Percentiles rank a stretch among this genome's conserved stretches.
Evolutionary conservation across 2,329 filamentous ascomycete species (phyloP).

Genomic region (Sporothrix pseudoabietina): DNA sequence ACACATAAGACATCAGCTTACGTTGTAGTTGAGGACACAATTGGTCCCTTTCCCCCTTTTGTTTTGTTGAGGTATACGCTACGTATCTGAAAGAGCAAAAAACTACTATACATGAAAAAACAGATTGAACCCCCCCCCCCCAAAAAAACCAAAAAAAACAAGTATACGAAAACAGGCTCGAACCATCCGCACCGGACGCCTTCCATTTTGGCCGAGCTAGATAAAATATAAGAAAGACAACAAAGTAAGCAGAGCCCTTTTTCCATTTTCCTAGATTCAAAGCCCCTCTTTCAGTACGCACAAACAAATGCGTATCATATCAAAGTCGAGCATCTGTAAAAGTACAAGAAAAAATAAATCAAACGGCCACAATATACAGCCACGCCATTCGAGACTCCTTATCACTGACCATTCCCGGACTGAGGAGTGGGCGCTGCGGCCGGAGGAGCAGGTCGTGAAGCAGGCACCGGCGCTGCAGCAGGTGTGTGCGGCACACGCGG

Average conservation of each 20-base stretch:
- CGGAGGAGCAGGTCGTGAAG: constrained; percentile 17
- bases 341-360: not conserved
- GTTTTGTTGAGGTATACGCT: not conserved
- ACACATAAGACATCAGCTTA: not conserved
- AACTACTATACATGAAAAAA: not conserved
- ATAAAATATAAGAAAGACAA: not conserved
- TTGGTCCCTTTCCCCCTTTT: not conserved
- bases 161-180: not conserved
- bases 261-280: not conserved
- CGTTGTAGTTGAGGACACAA: not conserved
- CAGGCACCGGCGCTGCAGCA: not conserved
- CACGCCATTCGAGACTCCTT: not conserved
- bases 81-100: not conserved
- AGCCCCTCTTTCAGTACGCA: not conserved
- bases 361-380: not conserved
- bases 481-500: constrained; percentile 35
- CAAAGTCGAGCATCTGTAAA: not conserved
- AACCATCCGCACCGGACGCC: constrained; percentile 3
- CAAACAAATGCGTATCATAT: not conserved
- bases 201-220: not conserved
- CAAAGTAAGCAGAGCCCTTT: not conserved
- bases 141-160: not conserved
- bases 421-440: not conserved
- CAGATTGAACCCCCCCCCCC: constrained; percentile 5
- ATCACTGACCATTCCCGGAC: not conserved